A percentile compares a stretch with the other conserved stretches of the same genome.
Conservation (phyloP, 202 grass and related monocot species). For the Elaeis oleifera region DNA sequence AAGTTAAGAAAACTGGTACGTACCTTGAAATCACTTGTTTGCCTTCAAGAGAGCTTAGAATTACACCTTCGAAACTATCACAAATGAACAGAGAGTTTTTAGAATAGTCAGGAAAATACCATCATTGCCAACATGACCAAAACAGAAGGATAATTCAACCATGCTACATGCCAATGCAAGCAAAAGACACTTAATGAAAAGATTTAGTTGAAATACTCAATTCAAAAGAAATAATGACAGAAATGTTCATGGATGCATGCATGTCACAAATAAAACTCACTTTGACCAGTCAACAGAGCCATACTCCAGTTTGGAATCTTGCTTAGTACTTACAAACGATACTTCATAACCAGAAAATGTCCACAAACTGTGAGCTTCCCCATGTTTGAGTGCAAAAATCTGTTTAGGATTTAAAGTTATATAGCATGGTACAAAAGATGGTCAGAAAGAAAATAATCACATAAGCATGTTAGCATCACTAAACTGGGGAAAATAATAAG, state of each 20-base stretch:
- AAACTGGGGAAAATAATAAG: background rate
- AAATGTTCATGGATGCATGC: no score
- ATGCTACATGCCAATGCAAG: no score
- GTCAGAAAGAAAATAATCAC: constrained; percentile 3
- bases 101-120: constrained; percentile 9
- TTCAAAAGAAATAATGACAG: no score
- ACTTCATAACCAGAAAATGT: constrained; percentile 42
- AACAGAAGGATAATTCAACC: no score
- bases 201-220: no score
- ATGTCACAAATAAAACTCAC: constrained; percentile 39
- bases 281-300: constrained; percentile 65
- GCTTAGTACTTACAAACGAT: constrained; percentile 32
- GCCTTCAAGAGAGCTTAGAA: constrained; percentile 73
- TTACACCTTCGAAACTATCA: constrained; percentile 56
- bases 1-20: constrained; percentile 7
- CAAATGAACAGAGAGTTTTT: constrained; percentile 12
- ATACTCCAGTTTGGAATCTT: constrained; percentile 3
- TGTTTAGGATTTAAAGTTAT: constrained; percentile 17
- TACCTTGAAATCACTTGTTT: constrained; percentile 71
- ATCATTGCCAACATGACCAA: constrained; percentile 1
- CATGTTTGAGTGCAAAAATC: constrained; percentile 62
- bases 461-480: background rate
- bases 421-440: constrained; percentile 4
- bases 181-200: no score
- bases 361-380: constrained; percentile 53